Percentiles rank a stretch among this genome's conserved stretches.
phyloP scores from a whole-genome alignment of 345 rosid genomes.

The Sisymbrium altissimum region DNA sequence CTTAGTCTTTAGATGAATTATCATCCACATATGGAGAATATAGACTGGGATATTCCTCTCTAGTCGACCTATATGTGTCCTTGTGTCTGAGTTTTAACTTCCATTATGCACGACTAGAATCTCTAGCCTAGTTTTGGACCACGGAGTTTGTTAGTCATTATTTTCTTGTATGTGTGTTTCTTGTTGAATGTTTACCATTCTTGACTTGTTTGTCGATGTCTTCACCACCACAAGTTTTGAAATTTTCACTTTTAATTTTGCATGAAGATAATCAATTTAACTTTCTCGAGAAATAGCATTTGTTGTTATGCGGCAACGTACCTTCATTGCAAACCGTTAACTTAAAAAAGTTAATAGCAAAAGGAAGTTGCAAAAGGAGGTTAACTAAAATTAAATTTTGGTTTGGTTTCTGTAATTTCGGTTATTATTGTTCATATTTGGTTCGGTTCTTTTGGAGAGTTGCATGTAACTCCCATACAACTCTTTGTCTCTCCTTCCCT shows the following conservation, averaged over 20 bases:
- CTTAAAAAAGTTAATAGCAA: no score
- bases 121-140: neutral
- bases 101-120: neutral
- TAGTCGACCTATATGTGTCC: neutral
- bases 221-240: neutral
- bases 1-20: neutral
- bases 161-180: conserved; percentile 10
- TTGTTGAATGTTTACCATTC: conserved; percentile 5
- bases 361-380: no score
- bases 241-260: no score
- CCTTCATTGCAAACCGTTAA: no score
- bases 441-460: neutral
- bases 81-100: neutral
- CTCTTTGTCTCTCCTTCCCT: no score
- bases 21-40: neutral
- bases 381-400: neutral
- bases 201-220: neutral
- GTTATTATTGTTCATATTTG: neutral
- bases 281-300: neutral
- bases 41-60: neutral
- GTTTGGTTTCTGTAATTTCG: neutral
- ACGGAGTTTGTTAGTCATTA: neutral
- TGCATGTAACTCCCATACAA: no score
- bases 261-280: neutral
- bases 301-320: neutral